These are phyloP conservation scores for Boletus rubescentipes DNA, from an alignment of 768 basidiomycete species.

Conservation along the genomic window DNA sequence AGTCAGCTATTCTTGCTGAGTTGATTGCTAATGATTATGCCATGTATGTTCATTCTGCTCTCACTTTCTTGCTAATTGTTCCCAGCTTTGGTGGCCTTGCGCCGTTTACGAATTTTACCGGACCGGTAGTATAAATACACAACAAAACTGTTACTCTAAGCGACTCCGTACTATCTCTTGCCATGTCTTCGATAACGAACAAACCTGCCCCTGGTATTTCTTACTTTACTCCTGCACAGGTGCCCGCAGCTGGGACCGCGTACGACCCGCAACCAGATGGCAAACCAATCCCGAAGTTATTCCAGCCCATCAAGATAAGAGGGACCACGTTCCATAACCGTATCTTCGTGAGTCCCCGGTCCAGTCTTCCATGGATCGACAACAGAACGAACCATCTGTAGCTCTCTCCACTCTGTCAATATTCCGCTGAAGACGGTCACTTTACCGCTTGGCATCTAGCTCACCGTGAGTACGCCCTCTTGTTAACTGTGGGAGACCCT, in stretches of 20 bases:
- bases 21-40: too few species aligned
- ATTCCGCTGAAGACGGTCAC: slow-evolving; percentile 54
- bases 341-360: slow-evolving; percentile 43
- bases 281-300: slow-evolving; percentile 43
- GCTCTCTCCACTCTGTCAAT: slow-evolving; percentile 61
- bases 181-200: slow-evolving; percentile 29
- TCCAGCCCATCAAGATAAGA: slow-evolving; percentile 56
- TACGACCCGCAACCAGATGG: slow-evolving; percentile 40
- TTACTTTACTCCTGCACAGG: slow-evolving; percentile 49
- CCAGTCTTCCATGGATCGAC: not conserved
- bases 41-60: too few species aligned
- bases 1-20: too few species aligned
- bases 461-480: slow-evolving; percentile 32
- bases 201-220: slow-evolving; percentile 40
- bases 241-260: slow-evolving; percentile 45
- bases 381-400: slow-evolving; percentile 8
- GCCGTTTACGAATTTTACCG: not conserved
- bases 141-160: not conserved
- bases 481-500: not conserved
- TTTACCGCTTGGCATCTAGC: slow-evolving; percentile 57
- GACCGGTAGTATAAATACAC: slow-evolving; percentile 3
- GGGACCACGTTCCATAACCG: slow-evolving; percentile 54
- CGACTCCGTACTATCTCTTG: not conserved
- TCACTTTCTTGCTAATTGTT: too few species aligned
- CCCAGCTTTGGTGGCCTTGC: too few species aligned